phyloP scores from a whole-genome alignment of 441 rosid species.

The Codiaeum variegatum region DNA sequence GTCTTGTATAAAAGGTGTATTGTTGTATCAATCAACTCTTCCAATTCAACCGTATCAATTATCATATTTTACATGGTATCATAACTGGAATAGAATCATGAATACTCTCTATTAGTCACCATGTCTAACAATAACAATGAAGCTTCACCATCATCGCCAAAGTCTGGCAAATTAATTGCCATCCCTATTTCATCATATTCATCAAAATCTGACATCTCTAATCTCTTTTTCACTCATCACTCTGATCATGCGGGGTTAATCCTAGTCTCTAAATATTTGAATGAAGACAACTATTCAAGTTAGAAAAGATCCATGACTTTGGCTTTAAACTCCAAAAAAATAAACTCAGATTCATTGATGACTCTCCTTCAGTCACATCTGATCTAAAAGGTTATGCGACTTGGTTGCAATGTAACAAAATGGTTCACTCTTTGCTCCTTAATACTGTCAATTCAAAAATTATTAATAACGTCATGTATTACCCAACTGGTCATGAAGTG shows the following conservation, averaged over 20 bases:
- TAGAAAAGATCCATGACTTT: neutral
- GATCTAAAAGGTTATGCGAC: neutral
- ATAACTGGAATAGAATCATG: no score
- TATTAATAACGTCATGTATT: neutral
- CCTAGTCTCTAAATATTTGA: neutral
- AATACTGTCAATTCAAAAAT: neutral
- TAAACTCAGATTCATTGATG: neutral
- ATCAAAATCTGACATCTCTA: no score
- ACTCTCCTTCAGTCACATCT: neutral
- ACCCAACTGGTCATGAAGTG: neutral
- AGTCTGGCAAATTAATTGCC: no score
- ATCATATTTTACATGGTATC: no score
- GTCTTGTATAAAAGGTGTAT: no score
- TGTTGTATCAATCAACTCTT: no score
- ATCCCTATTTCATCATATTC: no score
- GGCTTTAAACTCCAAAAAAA: slow-evolving; percentile 1
- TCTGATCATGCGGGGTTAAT: neutral
- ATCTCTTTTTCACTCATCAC: neutral
- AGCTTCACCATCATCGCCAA: no score
- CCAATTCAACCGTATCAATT: no score
- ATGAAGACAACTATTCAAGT: neutral
- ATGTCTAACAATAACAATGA: no score
- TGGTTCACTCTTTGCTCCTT: slow-evolving; percentile 10
- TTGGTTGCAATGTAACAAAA: slow-evolving; percentile 6
- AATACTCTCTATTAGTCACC: no score